Evolutionary conservation across 108 stramenopile genomes (phyloP).

Genomic region (Nannochloropsis oceanica): DNA sequence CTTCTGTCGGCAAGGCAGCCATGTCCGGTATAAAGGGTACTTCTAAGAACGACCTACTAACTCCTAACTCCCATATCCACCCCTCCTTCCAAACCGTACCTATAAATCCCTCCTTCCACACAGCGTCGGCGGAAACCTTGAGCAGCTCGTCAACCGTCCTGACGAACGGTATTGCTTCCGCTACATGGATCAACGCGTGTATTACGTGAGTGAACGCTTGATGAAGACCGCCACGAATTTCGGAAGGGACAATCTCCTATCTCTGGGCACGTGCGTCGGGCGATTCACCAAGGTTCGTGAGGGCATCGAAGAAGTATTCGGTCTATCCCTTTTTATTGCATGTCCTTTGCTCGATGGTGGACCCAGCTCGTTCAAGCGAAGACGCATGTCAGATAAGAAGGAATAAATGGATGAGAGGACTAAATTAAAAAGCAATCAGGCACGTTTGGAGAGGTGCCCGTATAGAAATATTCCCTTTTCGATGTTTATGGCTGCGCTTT

Average conservation of each 20-base stretch:
- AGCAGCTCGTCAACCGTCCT: slow-evolving; percentile 34
- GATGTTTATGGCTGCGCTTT: background rate
- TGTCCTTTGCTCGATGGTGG: background rate
- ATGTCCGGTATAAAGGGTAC: too few species aligned
- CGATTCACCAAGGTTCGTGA: slow-evolving; percentile 95
- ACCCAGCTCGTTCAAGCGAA: background rate
- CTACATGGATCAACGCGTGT: slow-evolving; percentile 67
- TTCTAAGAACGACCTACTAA: too few species aligned
- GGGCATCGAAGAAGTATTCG: slow-evolving; percentile 47
- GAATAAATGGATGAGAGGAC: background rate
- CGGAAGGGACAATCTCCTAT: slow-evolving; percentile 60
- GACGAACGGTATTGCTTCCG: slow-evolving; percentile 39
- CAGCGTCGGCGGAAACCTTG: slow-evolving; percentile 76
- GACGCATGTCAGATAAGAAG: background rate
- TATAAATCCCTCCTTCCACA: background rate
- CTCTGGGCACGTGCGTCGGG: slow-evolving; percentile 89
- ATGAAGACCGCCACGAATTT: slow-evolving; percentile 41
- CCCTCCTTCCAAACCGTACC: too few species aligned
- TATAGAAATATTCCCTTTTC: background rate
- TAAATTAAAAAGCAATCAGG: background rate
- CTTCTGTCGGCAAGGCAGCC: background rate
- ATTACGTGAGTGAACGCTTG: slow-evolving; percentile 61
- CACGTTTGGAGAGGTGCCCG: background rate
- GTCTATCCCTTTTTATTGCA: background rate
- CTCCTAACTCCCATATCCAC: too few species aligned